phyloP scores from a whole-genome alignment of 1,139 yeast species.

The Suhomyces ambrosiae region DNA sequence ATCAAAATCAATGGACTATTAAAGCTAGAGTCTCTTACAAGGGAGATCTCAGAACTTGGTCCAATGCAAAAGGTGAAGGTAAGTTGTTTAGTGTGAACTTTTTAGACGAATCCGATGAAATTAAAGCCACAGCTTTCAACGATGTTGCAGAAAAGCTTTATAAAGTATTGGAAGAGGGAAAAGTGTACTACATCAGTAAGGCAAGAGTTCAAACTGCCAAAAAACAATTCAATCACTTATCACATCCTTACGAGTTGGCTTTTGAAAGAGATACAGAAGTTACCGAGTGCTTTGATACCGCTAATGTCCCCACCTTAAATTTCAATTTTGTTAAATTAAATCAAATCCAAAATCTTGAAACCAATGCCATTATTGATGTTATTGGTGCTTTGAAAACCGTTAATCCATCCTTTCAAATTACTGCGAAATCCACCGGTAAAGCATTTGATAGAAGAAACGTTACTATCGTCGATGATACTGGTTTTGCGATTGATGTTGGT shows the following conservation, averaged over 20 bases:
- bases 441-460: slow-evolving; percentile 91
- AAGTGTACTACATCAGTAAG: slow-evolving; percentile 80
- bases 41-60: slow-evolving; percentile 87
- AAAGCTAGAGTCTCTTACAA: slow-evolving; percentile 89
- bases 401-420: slow-evolving; percentile 72
- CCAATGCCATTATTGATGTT: slow-evolving; percentile 77
- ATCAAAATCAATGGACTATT: slow-evolving; percentile 87
- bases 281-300: slow-evolving; percentile 66
- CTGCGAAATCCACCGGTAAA: slow-evolving; percentile 91
- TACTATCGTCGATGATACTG: slow-evolving; percentile 81
- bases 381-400: slow-evolving; percentile 83
- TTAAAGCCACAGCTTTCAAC: slow-evolving; percentile 92
- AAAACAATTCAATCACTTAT: slow-evolving; percentile 80
- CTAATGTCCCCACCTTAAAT: slow-evolving; percentile 75
- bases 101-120: slow-evolving; percentile 94
- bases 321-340: slow-evolving; percentile 75
- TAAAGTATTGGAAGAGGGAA: slow-evolving; percentile 81
- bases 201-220: slow-evolving; percentile 83
- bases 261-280: slow-evolving; percentile 80
- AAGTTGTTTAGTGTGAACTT: slow-evolving; percentile 85
- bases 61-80: slow-evolving; percentile 86
- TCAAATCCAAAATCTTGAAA: slow-evolving; percentile 65
- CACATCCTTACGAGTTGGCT: slow-evolving; percentile 85
- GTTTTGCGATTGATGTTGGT: slow-evolving; percentile 74
- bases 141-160: slow-evolving; percentile 80